Base-by-base conservation (phyloP, 2,329 filamentous ascomycete species). In the Xylariales sp. region DNA sequence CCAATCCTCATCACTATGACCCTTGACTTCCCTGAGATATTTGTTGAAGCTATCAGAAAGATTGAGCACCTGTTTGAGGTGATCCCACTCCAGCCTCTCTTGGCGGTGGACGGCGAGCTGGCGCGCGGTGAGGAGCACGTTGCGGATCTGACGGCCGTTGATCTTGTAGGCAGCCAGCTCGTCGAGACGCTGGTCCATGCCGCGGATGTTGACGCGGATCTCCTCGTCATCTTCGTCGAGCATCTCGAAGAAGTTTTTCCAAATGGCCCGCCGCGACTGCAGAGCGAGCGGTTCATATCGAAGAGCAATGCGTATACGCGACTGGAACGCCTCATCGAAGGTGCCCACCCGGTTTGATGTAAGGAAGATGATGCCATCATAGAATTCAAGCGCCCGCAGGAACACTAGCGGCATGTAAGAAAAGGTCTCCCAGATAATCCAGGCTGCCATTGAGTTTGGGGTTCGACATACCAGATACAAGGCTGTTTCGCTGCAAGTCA, bases 91-190 rank as follows among this genome's bases (percentile, higher is more conserved):
- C 31, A 49, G 29, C 10, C 41, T 31, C 17, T 46, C 47, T 2
- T 40, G 32, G 12, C 39, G 24, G 13, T 47, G 38, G 17, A 48
- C 42, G 8, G 38, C 43, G 2, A 41, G 41, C 21, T 47, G 44
- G 12, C 44, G 28, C 6, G 53, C 53, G 8, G 53, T 53, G 30
- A 51, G 49, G 29, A 56, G 36, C 11, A 48, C 49, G 25, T 65
- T 65, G 47, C 64, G 63, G 32, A 66, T 65, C 51, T 66, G 61
- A 12, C 61, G 47, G 5, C 62, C 62, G 32, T 66, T 65, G 41
- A 66, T 49, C 30, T 62, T 52, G 37, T 58, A 49, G 21, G 47
- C 45, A 6, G 60, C 56, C 29, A 66, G 45, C 29, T 55, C 50
- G 10, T 43, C 27, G 5, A 53, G 31, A 8, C 35, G 35, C 6